A percentile compares a stretch with the other conserved stretches of the same genome.
Conservation (phyloP, 352 stramenopile genomes). For the Globisporangium paddicum region DNA sequence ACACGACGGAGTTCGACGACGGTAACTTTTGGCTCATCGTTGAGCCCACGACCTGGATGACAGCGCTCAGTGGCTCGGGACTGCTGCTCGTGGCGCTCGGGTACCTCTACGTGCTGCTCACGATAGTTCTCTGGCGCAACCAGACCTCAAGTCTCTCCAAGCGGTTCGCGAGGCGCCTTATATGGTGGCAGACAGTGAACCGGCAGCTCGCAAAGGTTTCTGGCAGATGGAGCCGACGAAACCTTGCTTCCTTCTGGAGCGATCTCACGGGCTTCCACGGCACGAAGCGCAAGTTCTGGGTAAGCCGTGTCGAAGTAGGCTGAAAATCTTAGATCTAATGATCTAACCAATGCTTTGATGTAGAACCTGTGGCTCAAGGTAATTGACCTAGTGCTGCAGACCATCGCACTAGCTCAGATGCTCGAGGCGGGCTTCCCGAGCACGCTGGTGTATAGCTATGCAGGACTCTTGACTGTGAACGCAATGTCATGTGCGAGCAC, state of each 20-base stretch:
- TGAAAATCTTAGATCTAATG: neutral
- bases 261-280: conserved; percentile 26
- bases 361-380: conserved; percentile 36
- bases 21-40: conserved; percentile 43
- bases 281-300: conserved; percentile 36
- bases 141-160: no score
- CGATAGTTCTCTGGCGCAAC: conserved; percentile 18
- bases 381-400: conserved; percentile 14
- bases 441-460: conserved; percentile 19
- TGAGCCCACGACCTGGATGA: conserved; percentile 9
- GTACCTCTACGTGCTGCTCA: conserved; percentile 18
- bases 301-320: conserved; percentile 7
- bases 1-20: conserved; percentile 39
- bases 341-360: neutral
- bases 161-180: no score
- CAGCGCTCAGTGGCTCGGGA: conserved; percentile 11
- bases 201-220: no score
- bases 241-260: no score
- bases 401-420: no score
- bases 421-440: conserved; percentile 27
- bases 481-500: conserved; percentile 15
- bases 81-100: no score
- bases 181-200: no score
- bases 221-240: no score
- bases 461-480: conserved; percentile 19